A percentile compares a stretch with the other conserved stretches of the same genome.
Evolutionary conservation across 495 filamentous ascomycete genomes (phyloP).

Genomic region (Penicillium paradoxum): DNA sequence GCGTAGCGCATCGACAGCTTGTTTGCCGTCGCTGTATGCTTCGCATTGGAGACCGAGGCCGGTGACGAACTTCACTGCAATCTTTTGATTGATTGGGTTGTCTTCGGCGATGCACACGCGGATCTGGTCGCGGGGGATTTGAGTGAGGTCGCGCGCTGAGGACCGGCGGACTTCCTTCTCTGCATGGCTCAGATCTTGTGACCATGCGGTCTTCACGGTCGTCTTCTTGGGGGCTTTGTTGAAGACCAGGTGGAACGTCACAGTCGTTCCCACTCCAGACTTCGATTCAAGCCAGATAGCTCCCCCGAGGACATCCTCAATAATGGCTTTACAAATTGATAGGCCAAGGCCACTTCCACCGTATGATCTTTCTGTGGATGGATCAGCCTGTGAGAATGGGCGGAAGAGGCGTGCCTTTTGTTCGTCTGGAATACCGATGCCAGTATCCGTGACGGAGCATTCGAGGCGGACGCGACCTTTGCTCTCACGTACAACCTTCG

Average conservation of each 20-base stretch:
- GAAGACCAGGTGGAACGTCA: conserved; percentile 78
- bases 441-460: conserved; percentile 84
- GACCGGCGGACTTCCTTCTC: conserved; percentile 26
- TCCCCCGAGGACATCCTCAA: conserved; percentile 85
- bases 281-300: conserved; percentile 76
- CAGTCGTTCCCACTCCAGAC: conserved; percentile 73
- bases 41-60: conserved; percentile 77
- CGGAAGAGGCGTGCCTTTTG: conserved; percentile 81
- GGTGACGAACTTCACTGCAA: conserved; percentile 82
- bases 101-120: conserved; percentile 88
- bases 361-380: conserved; percentile 79
- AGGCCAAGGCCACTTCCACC: conserved; percentile 87
- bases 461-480: conserved; percentile 65
- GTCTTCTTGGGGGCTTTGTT: conserved; percentile 64
- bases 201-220: conserved; percentile 53
- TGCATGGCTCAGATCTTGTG: conserved; percentile 37
- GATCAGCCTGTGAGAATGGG: conserved; percentile 87
- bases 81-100: conserved; percentile 87
- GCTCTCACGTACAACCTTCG: conserved; percentile 64
- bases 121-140: conserved; percentile 69
- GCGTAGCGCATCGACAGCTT: conserved; percentile 79
- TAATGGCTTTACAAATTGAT: conserved; percentile 91
- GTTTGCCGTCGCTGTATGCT: conserved; percentile 78
- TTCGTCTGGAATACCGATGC: conserved; percentile 79
- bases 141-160: conserved; percentile 53